These are phyloP conservation scores for Rhizopogon vulgaris DNA, from an alignment of 768 basidiomycete species.

Conservation along the genomic window DNA sequence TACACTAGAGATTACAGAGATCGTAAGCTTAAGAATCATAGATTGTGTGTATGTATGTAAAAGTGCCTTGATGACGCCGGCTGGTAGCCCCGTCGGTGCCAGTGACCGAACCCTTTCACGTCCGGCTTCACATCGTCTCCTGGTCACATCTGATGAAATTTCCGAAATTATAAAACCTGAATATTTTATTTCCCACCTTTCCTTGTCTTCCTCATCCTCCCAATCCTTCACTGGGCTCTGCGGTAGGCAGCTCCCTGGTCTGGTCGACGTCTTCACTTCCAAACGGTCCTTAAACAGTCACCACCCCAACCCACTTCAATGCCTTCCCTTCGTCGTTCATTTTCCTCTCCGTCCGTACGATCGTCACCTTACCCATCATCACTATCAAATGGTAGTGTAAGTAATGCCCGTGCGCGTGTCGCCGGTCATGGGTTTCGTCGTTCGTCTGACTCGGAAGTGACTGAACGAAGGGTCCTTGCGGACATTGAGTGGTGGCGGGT, in stretches of 20 bases:
- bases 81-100: not conserved
- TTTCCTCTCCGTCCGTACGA: conserved; percentile 65
- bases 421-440: conserved; percentile 39
- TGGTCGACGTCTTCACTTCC: not conserved
- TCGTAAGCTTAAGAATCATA: too few species aligned
- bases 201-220: conserved; percentile 24
- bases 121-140: conserved; percentile 8
- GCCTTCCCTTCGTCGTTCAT: conserved; percentile 79
- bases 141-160: conserved; percentile 13
- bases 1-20: too few species aligned
- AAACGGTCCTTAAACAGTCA: conserved; percentile 10
- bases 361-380: conserved; percentile 57
- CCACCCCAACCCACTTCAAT: conserved; percentile 19
- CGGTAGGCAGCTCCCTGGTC: conserved; percentile 42
- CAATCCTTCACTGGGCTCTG: conserved; percentile 33
- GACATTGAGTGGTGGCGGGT: conserved; percentile 90
- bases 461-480: conserved; percentile 64
- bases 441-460: conserved; percentile 62
- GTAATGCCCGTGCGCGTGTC: conserved; percentile 36
- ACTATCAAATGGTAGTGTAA: conserved; percentile 27
- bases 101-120: conserved; percentile 5
- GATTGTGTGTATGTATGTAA: not conserved
- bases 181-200: conserved; percentile 27
- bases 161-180: conserved; percentile 42
- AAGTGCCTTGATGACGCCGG: conserved; percentile 8